Evolutionary conservation across 768 basidiomycete genomes (phyloP).

Genomic region (Piloderma croceum): DNA sequence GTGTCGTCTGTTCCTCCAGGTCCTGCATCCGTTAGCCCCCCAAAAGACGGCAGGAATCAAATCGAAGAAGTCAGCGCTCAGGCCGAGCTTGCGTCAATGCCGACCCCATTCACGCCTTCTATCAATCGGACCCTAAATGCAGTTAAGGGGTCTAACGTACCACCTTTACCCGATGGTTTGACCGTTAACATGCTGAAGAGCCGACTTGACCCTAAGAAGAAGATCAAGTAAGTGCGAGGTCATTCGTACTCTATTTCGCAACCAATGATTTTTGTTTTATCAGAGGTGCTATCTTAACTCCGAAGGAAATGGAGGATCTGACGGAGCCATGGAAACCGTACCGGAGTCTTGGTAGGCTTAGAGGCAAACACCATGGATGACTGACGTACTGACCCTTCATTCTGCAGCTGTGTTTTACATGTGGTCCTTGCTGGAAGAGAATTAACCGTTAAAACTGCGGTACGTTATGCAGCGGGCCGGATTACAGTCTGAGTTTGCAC

Average conservation of each 20-base stretch:
- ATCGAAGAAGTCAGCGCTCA: no score
- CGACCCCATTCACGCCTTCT: constrained; percentile 63
- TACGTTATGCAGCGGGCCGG: no score
- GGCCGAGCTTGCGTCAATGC: constrained; percentile 35
- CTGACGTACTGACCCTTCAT: no score
- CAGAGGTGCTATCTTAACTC: constrained; percentile 71
- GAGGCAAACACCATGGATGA: no score
- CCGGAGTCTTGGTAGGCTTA: constrained; percentile 61
- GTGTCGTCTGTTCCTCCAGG: constrained; percentile 29
- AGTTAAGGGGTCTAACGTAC: constrained; percentile 22
- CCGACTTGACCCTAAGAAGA: constrained; percentile 63
- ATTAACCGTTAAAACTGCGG: no score
- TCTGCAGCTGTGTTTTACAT: constrained; percentile 72
- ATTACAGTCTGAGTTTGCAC: constrained; percentile 15
- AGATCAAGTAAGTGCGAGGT: constrained; percentile 52
- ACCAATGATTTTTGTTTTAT: constrained; percentile 7
- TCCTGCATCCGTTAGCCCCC: constrained; percentile 25
- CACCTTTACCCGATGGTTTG: constrained; percentile 54
- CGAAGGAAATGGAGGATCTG: constrained; percentile 74
- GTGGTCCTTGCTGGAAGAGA: constrained; percentile 76
- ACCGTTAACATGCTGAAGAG: constrained; percentile 51
- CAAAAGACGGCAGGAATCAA: no score
- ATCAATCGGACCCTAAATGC: constrained; percentile 51
- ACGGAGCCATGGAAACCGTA: constrained; percentile 79
- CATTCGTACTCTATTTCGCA: no score